Evolutionary conservation across 805 yeast species (phyloP).

Genomic region (Wickerhamiella parazyma): DNA sequence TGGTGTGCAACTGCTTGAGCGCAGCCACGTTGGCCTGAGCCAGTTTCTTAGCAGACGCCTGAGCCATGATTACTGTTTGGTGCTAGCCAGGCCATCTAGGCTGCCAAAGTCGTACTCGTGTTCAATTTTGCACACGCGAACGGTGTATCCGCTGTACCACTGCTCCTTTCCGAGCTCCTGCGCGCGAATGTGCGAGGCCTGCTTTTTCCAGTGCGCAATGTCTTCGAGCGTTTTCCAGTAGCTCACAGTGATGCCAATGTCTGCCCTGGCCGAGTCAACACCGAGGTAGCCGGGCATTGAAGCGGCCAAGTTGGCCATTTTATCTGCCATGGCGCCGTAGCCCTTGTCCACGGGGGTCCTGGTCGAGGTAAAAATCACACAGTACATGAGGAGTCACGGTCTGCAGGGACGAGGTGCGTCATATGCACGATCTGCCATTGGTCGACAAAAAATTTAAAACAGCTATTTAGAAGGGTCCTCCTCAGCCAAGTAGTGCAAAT

Average conservation of each 20-base stretch:
- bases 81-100: background rate
- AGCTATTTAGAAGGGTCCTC: constrained; percentile 13
- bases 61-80: constrained; percentile 26
- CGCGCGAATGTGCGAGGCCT: background rate
- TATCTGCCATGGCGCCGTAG: constrained; percentile 5
- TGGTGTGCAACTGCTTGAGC: constrained; percentile 24
- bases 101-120: background rate
- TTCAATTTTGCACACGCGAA: constrained; percentile 1
- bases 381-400: background rate
- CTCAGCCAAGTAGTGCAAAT: constrained; percentile 70
- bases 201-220: background rate
- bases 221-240: constrained; percentile 6
- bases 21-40: constrained; percentile 26
- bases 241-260: constrained; percentile 2
- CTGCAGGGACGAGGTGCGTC: too few species aligned
- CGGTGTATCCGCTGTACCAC: background rate
- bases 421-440: too few species aligned
- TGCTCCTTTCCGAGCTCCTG: background rate
- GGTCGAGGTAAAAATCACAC: constrained; percentile 3
- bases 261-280: constrained; percentile 2
- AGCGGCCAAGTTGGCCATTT: background rate
- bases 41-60: constrained; percentile 31
- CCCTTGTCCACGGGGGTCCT: constrained; percentile 1
- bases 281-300: constrained; percentile 1
- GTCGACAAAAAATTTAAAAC: too few species aligned